A percentile compares a stretch with the other conserved stretches of the same genome.
These are phyloP conservation scores for Phellopilus nigrolimitatus DNA, from an alignment of 1,284 basidiomycete species.

Conservation along the genomic window DNA sequence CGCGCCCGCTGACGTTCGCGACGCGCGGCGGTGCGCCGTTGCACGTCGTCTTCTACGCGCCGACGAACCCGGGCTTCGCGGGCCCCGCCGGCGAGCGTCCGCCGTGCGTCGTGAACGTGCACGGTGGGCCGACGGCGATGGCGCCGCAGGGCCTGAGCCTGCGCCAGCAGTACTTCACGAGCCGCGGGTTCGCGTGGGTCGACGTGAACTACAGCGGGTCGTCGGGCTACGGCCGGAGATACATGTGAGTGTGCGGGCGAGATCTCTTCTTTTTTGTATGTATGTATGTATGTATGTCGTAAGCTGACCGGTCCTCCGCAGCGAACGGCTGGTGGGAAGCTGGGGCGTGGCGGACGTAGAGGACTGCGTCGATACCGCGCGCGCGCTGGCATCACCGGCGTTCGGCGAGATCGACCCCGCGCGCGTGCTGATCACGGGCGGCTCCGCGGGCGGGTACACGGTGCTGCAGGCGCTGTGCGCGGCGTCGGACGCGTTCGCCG, in stretches of 20 bases:
- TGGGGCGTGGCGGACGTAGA: conserved; percentile 67
- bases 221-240: conserved; percentile 58
- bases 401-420: conserved; percentile 47
- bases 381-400: conserved; percentile 39
- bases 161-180: conserved; percentile 58
- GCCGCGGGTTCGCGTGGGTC: conserved; percentile 53
- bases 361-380: conserved; percentile 53
- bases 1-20: conserved; percentile 41
- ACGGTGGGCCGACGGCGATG: conserved; percentile 62
- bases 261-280: not conserved
- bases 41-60: conserved; percentile 58
- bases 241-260: conserved; percentile 40
- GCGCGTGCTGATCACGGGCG: conserved; percentile 56
- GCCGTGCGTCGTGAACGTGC: conserved; percentile 57
- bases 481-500: conserved; percentile 33
- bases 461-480: conserved; percentile 40
- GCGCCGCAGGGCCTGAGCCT: conserved; percentile 44
- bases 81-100: conserved; percentile 50
- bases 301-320: conserved; percentile 24
- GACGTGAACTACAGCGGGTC: conserved; percentile 71
- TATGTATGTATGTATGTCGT: not conserved
- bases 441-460: conserved; percentile 61
- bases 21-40: conserved; percentile 38
- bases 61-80: conserved; percentile 52
- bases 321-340: conserved; percentile 50